These are phyloP conservation scores for Cladosporium oxysporum DNA, from an alignment of 2,329 filamentous ascomycete genomes.

Conservation along the genomic window DNA sequence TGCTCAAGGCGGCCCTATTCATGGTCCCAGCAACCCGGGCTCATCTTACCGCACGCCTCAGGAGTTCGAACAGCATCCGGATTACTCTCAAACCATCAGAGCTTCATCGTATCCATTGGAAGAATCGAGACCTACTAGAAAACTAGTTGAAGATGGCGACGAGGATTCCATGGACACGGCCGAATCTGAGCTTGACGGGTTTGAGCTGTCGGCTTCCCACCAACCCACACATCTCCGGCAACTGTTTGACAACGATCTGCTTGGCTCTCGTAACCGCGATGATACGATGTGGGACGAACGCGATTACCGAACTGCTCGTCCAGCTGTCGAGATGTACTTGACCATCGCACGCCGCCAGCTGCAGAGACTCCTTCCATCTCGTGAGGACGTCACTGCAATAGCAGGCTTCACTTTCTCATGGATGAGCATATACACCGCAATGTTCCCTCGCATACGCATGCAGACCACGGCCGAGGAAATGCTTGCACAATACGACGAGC, in stretches of 20 bases:
- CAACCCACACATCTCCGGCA: constrained; percentile 34
- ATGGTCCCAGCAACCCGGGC: neutral
- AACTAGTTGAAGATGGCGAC: neutral
- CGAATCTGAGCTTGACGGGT: constrained; percentile 16
- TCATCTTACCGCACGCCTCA: neutral
- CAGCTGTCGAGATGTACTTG: constrained; percentile 17
- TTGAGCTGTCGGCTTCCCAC: constrained; percentile 25
- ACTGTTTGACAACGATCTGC: constrained; percentile 36
- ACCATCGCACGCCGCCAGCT: constrained; percentile 27
- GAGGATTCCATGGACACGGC: neutral
- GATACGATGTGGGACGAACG: neutral
- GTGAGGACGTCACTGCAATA: constrained; percentile 29
- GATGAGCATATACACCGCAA: constrained; percentile 32
- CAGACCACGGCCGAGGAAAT: constrained; percentile 29
- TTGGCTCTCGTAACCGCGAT: constrained; percentile 17
- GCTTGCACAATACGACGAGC: constrained; percentile 31
- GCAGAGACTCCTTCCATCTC: constrained; percentile 30
- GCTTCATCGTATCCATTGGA: neutral
- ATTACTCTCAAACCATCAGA: neutral
- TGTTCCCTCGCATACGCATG: constrained; percentile 28
- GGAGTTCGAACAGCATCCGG: neutral
- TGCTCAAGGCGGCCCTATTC: constrained; percentile 13
- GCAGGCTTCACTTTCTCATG: constrained; percentile 22
- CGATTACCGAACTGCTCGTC: neutral
- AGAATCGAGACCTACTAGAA: neutral